Base-by-base conservation (phyloP, 139 green algal genomes). In the Chlamydomonas urium region DNA sequence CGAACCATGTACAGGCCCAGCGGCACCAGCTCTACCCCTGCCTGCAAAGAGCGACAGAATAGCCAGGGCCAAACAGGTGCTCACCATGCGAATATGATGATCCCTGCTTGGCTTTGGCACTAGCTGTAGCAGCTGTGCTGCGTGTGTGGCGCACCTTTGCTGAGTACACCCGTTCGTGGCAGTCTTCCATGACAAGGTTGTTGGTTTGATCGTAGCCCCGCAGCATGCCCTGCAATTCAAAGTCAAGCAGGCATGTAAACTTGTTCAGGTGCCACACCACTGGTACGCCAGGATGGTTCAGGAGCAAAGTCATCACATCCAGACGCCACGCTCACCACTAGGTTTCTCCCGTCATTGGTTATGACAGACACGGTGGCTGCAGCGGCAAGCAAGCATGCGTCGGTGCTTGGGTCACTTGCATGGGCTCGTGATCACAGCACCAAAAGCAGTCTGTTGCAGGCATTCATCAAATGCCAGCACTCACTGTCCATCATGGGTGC, bases 151-250 rank as follows among this genome's bases (percentile, higher is more conserved):
- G 36, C 33, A 84, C 79, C 82, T 93, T 91, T 8, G 85, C 88
- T 31, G 84, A 93, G 75, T 91, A 98, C 2, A 98, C 90, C 0
- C 94, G 82, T 78, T 98, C 94, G 38, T 93, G 85, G 61, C 86
- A 94, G 45, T 98, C 90, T 47, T 97, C 89, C 31, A 99, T 65
- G 8, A 99, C 89, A 1, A 99, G 72, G 72, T 99, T 99, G 47
- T 81, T 97, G 4, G 82, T 77, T 69, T 99, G 95, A 66, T 99
- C 95, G 66, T 93, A 99, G 21, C 95, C 95, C 1, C 86, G 76
- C 38, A 99, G 77, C 0, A 85, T 76, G 19, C 95, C 94, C 86
- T 93, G 65, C 38, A 35, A 29, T 28, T 31, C 17, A 21, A 36
- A 28, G 38, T 38, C 26, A 59, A 42, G 65, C 3, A 42, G 1